Evolutionary conservation across 31 red algal genomes (phyloP).

Genomic region (Asparagopsis taxiformis): DNA sequence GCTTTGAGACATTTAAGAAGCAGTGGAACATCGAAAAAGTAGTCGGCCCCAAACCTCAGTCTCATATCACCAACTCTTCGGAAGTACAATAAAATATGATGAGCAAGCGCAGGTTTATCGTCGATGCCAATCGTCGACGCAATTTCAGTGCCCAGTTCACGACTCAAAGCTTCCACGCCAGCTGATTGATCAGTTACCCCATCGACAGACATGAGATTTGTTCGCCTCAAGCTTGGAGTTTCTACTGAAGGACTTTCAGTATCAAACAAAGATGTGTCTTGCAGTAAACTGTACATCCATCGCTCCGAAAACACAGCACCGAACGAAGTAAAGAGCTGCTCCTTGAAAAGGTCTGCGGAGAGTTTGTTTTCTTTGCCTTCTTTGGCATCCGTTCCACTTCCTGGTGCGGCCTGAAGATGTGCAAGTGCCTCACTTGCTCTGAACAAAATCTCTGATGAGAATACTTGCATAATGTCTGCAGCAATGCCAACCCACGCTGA

Average conservation of each 20-base stretch:
- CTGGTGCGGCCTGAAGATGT: background rate
- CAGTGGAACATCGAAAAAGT: constrained; percentile 48
- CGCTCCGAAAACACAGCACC: constrained; percentile 54
- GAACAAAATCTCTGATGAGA: constrained; percentile 9
- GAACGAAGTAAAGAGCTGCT: constrained; percentile 35
- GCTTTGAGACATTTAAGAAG: constrained; percentile 31
- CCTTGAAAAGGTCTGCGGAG: constrained; percentile 4
- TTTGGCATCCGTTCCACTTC: background rate
- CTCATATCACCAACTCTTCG: constrained; percentile 38
- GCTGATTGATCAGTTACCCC: background rate
- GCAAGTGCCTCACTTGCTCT: background rate
- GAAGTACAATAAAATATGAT: constrained; percentile 32
- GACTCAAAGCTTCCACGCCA: background rate
- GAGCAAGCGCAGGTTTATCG: background rate
- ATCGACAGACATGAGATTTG: background rate
- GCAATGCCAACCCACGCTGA: constrained; percentile 31
- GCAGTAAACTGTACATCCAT: constrained; percentile 56
- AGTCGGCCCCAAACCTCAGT: constrained; percentile 57
- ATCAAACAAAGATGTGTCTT: constrained; percentile 12
- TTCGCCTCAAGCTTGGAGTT: constrained; percentile 6
- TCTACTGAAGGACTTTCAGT: background rate
- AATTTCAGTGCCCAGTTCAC: background rate
- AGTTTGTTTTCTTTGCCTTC: constrained; percentile 1
- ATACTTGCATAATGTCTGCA: constrained; percentile 40
- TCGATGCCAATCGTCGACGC: background rate